Base-by-base conservation (phyloP, 1,284 basidiomycete species). In the Hemileia vastatrix region DNA sequence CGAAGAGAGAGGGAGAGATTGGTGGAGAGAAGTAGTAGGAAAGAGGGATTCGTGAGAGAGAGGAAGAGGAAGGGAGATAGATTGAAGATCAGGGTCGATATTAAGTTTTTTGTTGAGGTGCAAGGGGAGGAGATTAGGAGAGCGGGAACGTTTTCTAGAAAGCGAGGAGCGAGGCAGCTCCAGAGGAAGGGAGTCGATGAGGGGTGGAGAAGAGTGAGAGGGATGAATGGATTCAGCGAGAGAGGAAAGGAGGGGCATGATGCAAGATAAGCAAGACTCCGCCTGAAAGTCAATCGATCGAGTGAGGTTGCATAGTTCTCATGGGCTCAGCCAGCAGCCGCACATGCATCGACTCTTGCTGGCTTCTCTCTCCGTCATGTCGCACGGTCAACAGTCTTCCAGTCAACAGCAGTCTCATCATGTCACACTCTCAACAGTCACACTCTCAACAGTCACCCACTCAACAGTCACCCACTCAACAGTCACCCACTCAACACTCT, bases 51-150 rank as follows among this genome's bases (percentile, higher is more conserved):
- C 9, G 24, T 36, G 3, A 44, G 18, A 23, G 23, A 49, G 57
- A 18, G 18, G 18, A 63, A 24, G 48, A 63, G 32, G 52, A 36
- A 51, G 6, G 60, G 60, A 60, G 48, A 15, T 31, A 64, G n/a
- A n/a, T n/a, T n/a, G n/a, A n/a, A n/a, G n/a, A n/a, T n/a, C n/a
- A n/a, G n/a, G n/a, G n/a, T n/a, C n/a, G n/a, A n/a, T n/a, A n/a
- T n/a, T n/a, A n/a, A n/a, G n/a, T n/a, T n/a, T n/a, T n/a, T n/a
- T n/a, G n/a, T n/a, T n/a, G n/a, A n/a, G n/a, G n/a, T n/a, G n/a
- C 40, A 9, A 48, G 13, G 23, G 45, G 45, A 48, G 23, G 13
- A 48, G 45, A 48, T 18, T n/a, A 48, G 45, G 23, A 48, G 4
- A 21, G 45, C 4, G 13, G 45, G 45, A 48, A 15, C 4, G 23